Evolutionary conservation across 192 early-diverging fungal species (phyloP), one percentile per base, ranked within the genome.

Genomic region (Backusella tuberculispora): DNA sequence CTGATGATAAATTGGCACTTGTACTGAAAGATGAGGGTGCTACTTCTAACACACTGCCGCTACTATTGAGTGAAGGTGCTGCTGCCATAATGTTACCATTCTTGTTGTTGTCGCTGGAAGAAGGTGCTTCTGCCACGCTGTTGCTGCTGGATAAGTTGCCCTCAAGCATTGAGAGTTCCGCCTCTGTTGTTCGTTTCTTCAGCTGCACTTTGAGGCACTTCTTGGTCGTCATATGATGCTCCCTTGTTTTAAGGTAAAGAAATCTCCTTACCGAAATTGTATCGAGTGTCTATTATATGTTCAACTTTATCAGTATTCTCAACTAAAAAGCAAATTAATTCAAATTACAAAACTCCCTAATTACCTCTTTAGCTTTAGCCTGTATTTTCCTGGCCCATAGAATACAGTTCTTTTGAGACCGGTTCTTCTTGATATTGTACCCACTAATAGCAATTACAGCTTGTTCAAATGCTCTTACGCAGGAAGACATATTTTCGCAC

Each of bases 321-420:
- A 53, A 53, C 50, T 53, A 53, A 53, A 53, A 53, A 53, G 50
- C 50, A 53, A 53, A 53, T 53, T 53, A 53, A 53, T 53, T 53
- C 50, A 53, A 53, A 53, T 7, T 53, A 53, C 50, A 53, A 17
- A 53, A 53, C 50, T 53, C 50, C 50, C 50, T 53, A 53, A 53
- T 53, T 53, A 53, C 50, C 50, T 19, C 50, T 53, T 53, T 53
- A 53, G 50, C 50, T 53, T 53, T 53, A 53, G 50, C n/a, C 50
- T 53, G 50, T 53, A 53, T 53, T 53, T 53, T 17, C 50, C 50
- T 53, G 50, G 50, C 50, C 50, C 50, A 53, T 53, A 53, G 50
- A 53, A 53, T 53, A 53, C 50, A 53, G 50, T 53, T 53, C 50
- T 53, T 9, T 53, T 53, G 50, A 53, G 50, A n/a, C 17, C 8